Evolutionary conservation across 805 yeast species (phyloP).

Genomic region (Yarrowia porcina): DNA sequence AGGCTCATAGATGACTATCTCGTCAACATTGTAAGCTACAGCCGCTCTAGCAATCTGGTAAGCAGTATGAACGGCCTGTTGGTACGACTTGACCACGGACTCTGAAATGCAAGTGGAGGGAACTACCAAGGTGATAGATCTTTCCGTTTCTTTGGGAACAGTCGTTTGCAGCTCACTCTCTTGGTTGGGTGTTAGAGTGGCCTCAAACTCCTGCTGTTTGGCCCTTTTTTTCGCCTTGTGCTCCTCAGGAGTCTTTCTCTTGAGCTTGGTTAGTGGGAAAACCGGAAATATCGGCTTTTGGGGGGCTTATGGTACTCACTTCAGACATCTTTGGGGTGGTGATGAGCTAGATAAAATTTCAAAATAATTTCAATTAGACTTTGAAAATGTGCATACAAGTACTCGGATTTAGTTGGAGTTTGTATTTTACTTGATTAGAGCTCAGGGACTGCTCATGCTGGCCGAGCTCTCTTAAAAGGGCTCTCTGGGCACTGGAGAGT

Average conservation of each 20-base stretch:
- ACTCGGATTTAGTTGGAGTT: not conserved
- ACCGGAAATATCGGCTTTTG: too few relatives aligned
- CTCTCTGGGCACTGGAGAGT: slow-evolving; percentile 86
- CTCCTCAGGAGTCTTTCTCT: slow-evolving; percentile 7
- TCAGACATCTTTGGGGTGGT: slow-evolving; percentile 6
- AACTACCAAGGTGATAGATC: slow-evolving; percentile 36
- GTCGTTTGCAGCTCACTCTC: slow-evolving; percentile 4
- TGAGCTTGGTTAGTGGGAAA: slow-evolving; percentile 21
- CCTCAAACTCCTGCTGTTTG: slow-evolving; percentile 10
- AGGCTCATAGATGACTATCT: slow-evolving; percentile 66
- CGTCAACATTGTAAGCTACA: slow-evolving; percentile 65
- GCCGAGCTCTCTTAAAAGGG: slow-evolving; percentile 96
- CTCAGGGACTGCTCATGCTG: slow-evolving; percentile 83
- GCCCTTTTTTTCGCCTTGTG: slow-evolving; percentile 16
- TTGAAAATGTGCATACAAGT: not conserved
- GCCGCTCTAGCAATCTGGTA: slow-evolving; percentile 80
- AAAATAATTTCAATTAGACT: slow-evolving; percentile 16
- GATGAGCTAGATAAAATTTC: not conserved
- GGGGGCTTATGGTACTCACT: not conserved
- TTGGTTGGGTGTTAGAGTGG: slow-evolving; percentile 6
- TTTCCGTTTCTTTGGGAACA: not conserved
- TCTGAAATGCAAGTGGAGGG: slow-evolving; percentile 62
- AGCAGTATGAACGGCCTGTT: slow-evolving; percentile 68
- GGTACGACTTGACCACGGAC: slow-evolving; percentile 58
- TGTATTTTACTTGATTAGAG: not conserved